Base-by-base conservation (phyloP, 208 protist species). In the Acanthamoeba comandoni region DNA sequence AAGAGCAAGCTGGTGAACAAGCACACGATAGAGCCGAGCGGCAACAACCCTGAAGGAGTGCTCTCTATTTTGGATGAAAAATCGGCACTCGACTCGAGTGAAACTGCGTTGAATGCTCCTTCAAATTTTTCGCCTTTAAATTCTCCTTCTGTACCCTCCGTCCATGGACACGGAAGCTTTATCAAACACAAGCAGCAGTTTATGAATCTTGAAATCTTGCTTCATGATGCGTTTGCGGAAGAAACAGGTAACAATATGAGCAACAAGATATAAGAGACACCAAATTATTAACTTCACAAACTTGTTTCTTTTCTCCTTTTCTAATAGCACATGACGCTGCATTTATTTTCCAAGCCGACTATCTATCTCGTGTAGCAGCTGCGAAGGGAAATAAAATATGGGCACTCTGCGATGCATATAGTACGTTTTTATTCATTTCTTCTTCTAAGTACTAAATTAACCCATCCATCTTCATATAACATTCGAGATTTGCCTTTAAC, bases 1-100 rank as follows among this genome's bases (percentile, higher is more conserved):
- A 64, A 48, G 77, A 86, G 77, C 55, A 86, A 86, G 77, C 77
- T 86, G 12, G 48, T 86, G 15, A 58, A 58, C 9, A 86, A 67
- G 77, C 77, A 69, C 53, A 39, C 31, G 19, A 67, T 86, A 35
- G 77, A 86, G 22, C 67, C 62, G 12, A 58, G 55, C 0, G 77
- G 77, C 31, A 58, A 86, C 22, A 35, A 39, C 19, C 12, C 57
- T 64, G 57, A 26, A 64, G 57, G 57, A 64, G n/a, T 19, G 5
- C 48, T 75, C 67, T 35, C 48, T 22, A 51, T 26, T 0, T 73
- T 39, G 73, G 73, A 82, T 48, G 55, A 17, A 15, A 22, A 11
- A 35, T 31, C 26, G 43, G 5, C 24, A 26, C 77, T 39, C 48
- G 75, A 58, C n/a, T 43, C 35, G 1, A 43, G 35, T 43, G 35